phyloP scores from a whole-genome alignment of 768 basidiomycete genomes.

The Suillus subalutaceus region DNA sequence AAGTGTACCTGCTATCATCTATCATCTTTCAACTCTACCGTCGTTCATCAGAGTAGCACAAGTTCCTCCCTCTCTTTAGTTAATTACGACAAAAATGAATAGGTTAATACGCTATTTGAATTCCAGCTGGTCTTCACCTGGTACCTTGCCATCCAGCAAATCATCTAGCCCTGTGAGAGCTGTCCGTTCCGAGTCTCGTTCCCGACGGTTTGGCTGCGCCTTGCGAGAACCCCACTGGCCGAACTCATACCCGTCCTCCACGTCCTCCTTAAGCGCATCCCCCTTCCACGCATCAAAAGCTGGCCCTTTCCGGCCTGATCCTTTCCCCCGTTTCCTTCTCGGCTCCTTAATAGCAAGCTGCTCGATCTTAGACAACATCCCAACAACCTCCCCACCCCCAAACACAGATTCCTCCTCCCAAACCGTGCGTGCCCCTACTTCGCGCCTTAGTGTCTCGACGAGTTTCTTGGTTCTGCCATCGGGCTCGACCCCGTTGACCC shows the following conservation, averaged over 20 bases:
- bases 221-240: conserved; percentile 42
- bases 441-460: conserved; percentile 63
- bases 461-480: conserved; percentile 64
- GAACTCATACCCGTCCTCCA: conserved; percentile 51
- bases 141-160: not conserved
- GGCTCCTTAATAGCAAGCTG: conserved; percentile 34
- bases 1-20: conserved; percentile 11
- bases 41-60: conserved; percentile 1
- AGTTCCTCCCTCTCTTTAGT: not conserved
- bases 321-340: conserved; percentile 20
- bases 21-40: conserved; percentile 2
- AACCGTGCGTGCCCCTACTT: conserved; percentile 57
- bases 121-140: not conserved
- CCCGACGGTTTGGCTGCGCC: not conserved
- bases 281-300: conserved; percentile 45
- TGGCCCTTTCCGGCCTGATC: conserved; percentile 29
- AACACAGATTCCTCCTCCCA: conserved; percentile 51
- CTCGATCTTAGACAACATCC: conserved; percentile 56
- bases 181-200: not conserved
- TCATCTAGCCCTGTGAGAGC: not conserved
- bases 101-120: conserved; percentile 7
- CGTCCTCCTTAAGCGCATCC: conserved; percentile 28
- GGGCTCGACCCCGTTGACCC: conserved; percentile 70
- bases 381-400: conserved; percentile 54
- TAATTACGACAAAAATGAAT: conserved; percentile 8